Percentiles rank a stretch among this genome's conserved stretches.
Conservation (phyloP, 331 rosid genomes). For the Ulmus americana region DNA sequence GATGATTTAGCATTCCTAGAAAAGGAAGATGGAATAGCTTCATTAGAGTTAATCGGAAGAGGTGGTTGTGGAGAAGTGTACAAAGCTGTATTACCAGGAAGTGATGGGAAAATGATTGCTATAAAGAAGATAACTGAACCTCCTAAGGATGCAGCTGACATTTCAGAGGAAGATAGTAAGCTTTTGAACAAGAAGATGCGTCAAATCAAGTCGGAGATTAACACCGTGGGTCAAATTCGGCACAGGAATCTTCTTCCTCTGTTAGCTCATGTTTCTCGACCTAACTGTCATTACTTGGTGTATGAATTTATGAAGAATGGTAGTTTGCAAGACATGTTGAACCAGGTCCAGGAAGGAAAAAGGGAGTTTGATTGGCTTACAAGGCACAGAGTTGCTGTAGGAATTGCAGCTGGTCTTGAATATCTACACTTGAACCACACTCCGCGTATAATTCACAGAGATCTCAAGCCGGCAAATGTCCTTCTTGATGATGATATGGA, state of each 20-base stretch:
- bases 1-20: slow-evolving; percentile 78
- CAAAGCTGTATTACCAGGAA: slow-evolving; percentile 63
- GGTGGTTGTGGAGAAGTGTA: slow-evolving; percentile 88
- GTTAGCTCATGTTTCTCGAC: slow-evolving; percentile 66
- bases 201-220: slow-evolving; percentile 71
- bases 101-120: slow-evolving; percentile 60
- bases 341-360: slow-evolving; percentile 27
- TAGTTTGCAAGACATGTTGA: slow-evolving; percentile 60
- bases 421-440: slow-evolving; percentile 66
- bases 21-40: slow-evolving; percentile 55
- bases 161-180: slow-evolving; percentile 66
- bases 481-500: slow-evolving; percentile 87
- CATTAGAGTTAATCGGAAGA: slow-evolving; percentile 53
- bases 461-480: slow-evolving; percentile 72
- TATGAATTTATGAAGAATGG: slow-evolving; percentile 94
- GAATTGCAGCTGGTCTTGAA: slow-evolving; percentile 81
- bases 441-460: slow-evolving; percentile 77
- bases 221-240: slow-evolving; percentile 72
- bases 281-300: slow-evolving; percentile 76
- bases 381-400: slow-evolving; percentile 62
- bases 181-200: slow-evolving; percentile 68
- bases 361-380: slow-evolving; percentile 55
- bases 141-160: slow-evolving; percentile 48
- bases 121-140: slow-evolving; percentile 79
- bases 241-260: slow-evolving; percentile 80